Evolutionary conservation across 371 early-diverging fungal species (phyloP).

Genomic region (Apophysomyces variabilis): DNA sequence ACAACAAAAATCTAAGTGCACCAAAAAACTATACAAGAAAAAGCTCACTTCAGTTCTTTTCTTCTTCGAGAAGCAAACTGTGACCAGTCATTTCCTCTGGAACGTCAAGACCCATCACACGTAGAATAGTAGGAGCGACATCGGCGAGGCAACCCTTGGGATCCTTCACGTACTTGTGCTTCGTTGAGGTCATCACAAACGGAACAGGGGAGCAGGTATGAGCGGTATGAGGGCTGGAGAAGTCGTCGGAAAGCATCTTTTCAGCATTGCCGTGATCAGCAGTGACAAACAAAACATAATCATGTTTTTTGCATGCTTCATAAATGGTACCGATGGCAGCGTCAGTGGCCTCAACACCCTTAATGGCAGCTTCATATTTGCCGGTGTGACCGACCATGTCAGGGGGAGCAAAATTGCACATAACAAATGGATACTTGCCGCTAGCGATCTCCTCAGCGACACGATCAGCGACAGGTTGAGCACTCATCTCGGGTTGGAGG

Average conservation of each 20-base stretch:
- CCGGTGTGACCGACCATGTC: conserved; percentile 99
- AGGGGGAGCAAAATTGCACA: conserved; percentile 99
- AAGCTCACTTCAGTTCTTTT: neutral
- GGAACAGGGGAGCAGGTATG: conserved; percentile 96
- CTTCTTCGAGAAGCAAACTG: conserved; percentile 43
- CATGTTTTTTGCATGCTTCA: conserved; percentile 88
- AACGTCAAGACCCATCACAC: conserved; percentile 88
- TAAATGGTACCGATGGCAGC: conserved; percentile 93
- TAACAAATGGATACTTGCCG: conserved; percentile 92
- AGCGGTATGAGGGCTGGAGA: conserved; percentile 91
- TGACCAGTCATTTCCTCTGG: conserved; percentile 98
- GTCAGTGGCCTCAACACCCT: conserved; percentile 96
- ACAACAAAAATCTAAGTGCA: conserved; percentile 12
- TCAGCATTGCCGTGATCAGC: conserved; percentile 99
- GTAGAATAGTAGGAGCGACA: conserved; percentile 98
- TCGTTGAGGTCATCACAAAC: conserved; percentile 82
- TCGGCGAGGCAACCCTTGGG: conserved; percentile 88
- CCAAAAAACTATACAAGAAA: neutral
- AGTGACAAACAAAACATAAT: conserved; percentile 95
- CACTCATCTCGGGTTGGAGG: conserved; percentile 95
- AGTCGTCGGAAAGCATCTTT: conserved; percentile 94
- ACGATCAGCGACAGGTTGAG: conserved; percentile 86
- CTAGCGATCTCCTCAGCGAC: conserved; percentile 84
- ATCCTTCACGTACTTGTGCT: conserved; percentile 56
- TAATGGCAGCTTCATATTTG: conserved; percentile 90